Conservation (phyloP, 768 basidiomycete species). For the Amanita rubescens region DNA sequence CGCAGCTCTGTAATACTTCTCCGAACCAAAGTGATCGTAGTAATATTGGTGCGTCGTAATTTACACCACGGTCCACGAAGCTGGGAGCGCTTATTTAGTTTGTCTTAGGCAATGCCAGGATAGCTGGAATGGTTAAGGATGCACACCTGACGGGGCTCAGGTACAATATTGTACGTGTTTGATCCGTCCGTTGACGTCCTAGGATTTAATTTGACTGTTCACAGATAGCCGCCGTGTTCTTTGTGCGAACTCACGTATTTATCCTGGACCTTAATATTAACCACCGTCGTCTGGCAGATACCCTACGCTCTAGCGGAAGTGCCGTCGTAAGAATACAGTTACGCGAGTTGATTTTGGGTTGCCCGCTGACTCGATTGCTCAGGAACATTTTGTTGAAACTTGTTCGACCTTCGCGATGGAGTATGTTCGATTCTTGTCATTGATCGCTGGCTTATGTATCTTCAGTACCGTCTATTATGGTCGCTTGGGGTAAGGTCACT, state of each 20-base stretch:
- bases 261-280: background rate
- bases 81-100: background rate
- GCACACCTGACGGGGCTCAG: constrained; percentile 17
- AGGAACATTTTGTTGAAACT: constrained; percentile 22
- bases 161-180: constrained; percentile 18
- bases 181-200: background rate
- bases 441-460: background rate
- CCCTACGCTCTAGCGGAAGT: constrained; percentile 22
- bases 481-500: constrained; percentile 16
- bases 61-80: too few relatives aligned
- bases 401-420: constrained; percentile 20
- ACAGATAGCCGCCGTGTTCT: constrained; percentile 19
- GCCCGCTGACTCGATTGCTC: background rate
- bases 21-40: constrained; percentile 16
- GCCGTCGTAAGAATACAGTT: constrained; percentile 17
- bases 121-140: constrained; percentile 22
- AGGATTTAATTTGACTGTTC: background rate
- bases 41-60: constrained; percentile 16
- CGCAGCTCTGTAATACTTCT: background rate
- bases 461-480: constrained; percentile 20
- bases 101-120: constrained; percentile 15
- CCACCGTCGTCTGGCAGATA: constrained; percentile 11
- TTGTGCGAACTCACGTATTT: constrained; percentile 10
- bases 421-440: constrained; percentile 8
- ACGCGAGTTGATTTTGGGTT: background rate